Evolutionary conservation across 2,329 filamentous ascomycete species (phyloP), one percentile per base, ranked within the genome.

Genomic region (Coleophoma crateriformis): DNA sequence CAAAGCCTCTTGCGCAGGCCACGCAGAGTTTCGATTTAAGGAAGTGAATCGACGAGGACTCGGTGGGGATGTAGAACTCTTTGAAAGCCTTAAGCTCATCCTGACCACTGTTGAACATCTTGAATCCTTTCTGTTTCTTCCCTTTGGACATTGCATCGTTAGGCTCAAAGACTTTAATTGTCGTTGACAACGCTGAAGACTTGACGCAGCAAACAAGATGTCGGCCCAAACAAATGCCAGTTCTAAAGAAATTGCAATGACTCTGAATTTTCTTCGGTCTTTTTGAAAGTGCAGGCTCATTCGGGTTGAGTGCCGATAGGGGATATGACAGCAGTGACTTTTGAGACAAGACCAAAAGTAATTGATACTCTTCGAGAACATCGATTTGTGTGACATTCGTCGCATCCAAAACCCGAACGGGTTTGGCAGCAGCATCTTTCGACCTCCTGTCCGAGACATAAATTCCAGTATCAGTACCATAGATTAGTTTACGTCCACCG

Each of bases 101-200:
- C 67, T 96, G 91, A 8, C 90, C 90, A 57, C 81, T 85, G 54
- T 90, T 90, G 71, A 99, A 92, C 84, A 99, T 95, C 72, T 95
- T 96, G 52, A 99, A 85, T 15, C 94, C 92, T 62, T 91, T 94
- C 66, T 96, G 95, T 74, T 95, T 96, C 75, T 94, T 95, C 51
- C 88, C 89, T 73, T 91, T 94, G 48, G 87, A 86, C 77, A 95
- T 87, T 54, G 90, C 87, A 65, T 97, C 94, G 71, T 95, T 96
- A 1, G 94, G 94, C 71, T 99, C 92, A 69, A 90, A 97, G n/a
- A 97, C 94, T 71, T 97, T 97, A 75, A 99, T 96, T 2, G 92
- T 97, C 13, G 90, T 95, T 47, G 90, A 96, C 33, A 97, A 75
- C 3, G 91, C 88, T 15, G 88, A 92, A 38, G 90, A 95, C 74